Base-by-base conservation (phyloP, 2,329 filamentous ascomycete species). In the Karstenula rhodostoma region DNA sequence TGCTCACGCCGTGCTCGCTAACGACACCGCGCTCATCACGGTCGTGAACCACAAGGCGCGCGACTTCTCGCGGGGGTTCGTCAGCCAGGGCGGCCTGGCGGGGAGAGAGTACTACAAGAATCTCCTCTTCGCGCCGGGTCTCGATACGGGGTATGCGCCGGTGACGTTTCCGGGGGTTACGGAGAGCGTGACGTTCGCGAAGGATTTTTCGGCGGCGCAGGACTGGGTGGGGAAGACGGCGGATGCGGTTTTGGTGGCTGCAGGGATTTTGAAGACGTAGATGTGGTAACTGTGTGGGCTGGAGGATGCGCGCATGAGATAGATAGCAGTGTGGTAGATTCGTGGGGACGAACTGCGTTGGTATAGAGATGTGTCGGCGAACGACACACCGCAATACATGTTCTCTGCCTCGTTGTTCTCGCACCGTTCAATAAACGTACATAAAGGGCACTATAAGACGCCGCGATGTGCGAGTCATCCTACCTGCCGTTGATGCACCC, bases 51-150 rank as follows among this genome's bases (percentile, higher is more conserved):
- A 76, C 60, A 83, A 82, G 65, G 77, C 78, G 49, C 71, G 80
- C 10, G 80, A 82, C 57, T 83, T 82, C 69, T 77, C 78, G 29
- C 72, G 81, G 8, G 80, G 79, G 0, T 83, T 84, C 60, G 78
- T 80, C 3, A 75, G 68, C 22, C 79, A 82, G 56, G 80, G 80
- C n/a, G 82, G 81, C 13, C 62, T 83, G 35, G 78, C 80, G 0
- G 77, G 75, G 1, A 67, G 82, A 15, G 77, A 80, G 61, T 83
- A 80, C 62, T 83, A 78, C 66, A 79, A 79, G 62, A 76, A 84
- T 64, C 73, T 81, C 9, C 76, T 83, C 22, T 82, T 81, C 59
- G 81, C 82, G 8, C 82, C 82, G 5, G 81, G 82, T 0, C 58
- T 82, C 17, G 77, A 79, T 58, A 78, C 76, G 0, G 76, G 76